Conservation (phyloP, 345 rosid genomes). For the Linum tenue region DNA sequence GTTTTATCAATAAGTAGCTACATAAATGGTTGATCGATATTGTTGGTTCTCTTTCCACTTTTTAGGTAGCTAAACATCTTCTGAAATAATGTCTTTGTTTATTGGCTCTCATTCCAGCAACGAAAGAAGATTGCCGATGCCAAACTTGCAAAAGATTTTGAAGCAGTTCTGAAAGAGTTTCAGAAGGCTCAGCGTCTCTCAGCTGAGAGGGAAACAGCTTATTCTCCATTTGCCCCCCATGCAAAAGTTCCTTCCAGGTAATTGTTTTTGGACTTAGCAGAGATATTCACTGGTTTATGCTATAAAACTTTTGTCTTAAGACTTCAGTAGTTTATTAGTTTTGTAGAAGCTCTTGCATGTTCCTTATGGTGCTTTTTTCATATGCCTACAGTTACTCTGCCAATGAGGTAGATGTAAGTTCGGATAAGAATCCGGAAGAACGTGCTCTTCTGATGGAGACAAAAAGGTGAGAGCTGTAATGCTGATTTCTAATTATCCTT, state of each 20-base stretch:
- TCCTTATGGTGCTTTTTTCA: constrained; percentile 1
- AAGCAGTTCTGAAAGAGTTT: constrained; percentile 51
- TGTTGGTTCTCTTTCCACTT: background rate
- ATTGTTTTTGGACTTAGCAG: background rate
- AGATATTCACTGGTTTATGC: background rate
- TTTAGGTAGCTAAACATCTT: constrained; percentile 1
- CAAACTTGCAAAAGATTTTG: constrained; percentile 69
- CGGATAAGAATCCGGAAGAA: constrained; percentile 31
- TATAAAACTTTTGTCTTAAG: background rate
- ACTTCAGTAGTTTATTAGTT: background rate
- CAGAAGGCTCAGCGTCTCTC: constrained; percentile 77
- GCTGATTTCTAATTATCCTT: background rate
- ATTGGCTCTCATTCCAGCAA: constrained; percentile 32
- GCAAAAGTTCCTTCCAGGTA: constrained; percentile 47
- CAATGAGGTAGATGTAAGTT: constrained; percentile 41
- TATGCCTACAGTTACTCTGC: constrained; percentile 37
- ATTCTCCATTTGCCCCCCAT: constrained; percentile 43
- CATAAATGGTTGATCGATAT: background rate
- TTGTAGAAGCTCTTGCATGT: background rate
- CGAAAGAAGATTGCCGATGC: constrained; percentile 64
- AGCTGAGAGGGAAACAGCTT: constrained; percentile 54
- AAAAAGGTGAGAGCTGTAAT: constrained; percentile 36
- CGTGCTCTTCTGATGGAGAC: constrained; percentile 49
- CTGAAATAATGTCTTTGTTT: background rate
- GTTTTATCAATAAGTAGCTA: background rate